A percentile compares a stretch with the other conserved stretches of the same genome.
phyloP scores from a whole-genome alignment of 768 basidiomycete species.

The Suillus spraguei region DNA sequence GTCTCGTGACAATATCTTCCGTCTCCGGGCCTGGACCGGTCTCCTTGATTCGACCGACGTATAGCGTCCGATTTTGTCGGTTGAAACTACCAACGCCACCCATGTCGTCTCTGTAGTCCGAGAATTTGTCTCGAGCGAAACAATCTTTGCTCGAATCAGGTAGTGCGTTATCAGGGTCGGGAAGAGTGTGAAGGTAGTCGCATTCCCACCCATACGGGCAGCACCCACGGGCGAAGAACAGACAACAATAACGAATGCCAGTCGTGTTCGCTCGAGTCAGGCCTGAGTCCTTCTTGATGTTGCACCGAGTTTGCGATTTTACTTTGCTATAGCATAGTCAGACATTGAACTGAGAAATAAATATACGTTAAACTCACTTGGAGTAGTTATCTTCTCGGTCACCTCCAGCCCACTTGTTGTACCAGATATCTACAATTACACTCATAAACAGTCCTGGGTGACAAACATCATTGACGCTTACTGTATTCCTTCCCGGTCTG shows the following conservation, averaged over 20 bases:
- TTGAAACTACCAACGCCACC: conserved; percentile 98
- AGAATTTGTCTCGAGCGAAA: conserved; percentile 95
- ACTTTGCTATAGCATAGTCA: conserved; percentile 63
- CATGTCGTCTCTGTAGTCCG: conserved; percentile 99
- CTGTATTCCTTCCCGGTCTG: conserved; percentile 98
- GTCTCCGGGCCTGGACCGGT: conserved; percentile 87
- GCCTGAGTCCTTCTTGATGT: conserved; percentile 85
- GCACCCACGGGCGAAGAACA: conserved; percentile 95
- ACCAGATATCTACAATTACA: conserved; percentile 82
- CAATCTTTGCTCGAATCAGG: conserved; percentile 96
- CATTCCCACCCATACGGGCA: conserved; percentile 99
- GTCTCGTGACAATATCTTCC: conserved; percentile 85
- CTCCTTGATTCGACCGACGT: conserved; percentile 93
- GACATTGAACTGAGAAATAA: conserved; percentile 3
- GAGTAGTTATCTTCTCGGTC: conserved; percentile 97
- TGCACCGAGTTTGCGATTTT: conserved; percentile 92
- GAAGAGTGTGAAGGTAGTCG: conserved; percentile 91
- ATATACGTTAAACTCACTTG: conserved; percentile 56
- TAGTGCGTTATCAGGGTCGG: conserved; percentile 63
- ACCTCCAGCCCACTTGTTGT: conserved; percentile 99
- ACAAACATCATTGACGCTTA: conserved; percentile 42
- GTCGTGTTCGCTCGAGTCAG: conserved; percentile 95
- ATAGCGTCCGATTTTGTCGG: conserved; percentile 91
- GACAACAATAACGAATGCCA: conserved; percentile 89
- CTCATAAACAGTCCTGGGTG: conserved; percentile 10